phyloP scores from a whole-genome alignment of 2,329 filamentous ascomycete species.

The Ophiocordyceps unilateralis region DNA sequence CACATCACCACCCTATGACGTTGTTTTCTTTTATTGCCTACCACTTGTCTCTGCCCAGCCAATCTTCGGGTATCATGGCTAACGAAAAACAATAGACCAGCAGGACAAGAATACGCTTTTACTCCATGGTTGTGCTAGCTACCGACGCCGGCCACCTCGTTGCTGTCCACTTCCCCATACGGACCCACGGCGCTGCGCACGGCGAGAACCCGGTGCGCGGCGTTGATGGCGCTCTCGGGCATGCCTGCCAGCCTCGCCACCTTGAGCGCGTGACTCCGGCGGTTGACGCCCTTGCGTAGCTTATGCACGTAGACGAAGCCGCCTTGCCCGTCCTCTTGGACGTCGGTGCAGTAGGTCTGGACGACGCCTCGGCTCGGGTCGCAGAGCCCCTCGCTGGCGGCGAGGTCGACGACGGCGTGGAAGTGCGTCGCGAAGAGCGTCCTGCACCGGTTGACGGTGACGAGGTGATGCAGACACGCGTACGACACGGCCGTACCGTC shows the following conservation, averaged over 20 bases:
- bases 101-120: not conserved
- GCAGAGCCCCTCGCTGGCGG: constrained; percentile 29
- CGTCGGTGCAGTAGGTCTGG: constrained; percentile 75
- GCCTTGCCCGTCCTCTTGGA: constrained; percentile 52
- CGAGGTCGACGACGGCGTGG: constrained; percentile 67
- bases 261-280: constrained; percentile 78
- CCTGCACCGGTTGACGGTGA: constrained; percentile 58
- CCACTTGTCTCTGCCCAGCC: constrained; percentile 3
- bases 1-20: constrained; percentile 41
- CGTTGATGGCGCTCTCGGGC: constrained; percentile 51
- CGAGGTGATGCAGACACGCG: constrained; percentile 72
- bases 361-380: constrained; percentile 23
- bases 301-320: constrained; percentile 79
- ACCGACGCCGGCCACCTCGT: not conserved
- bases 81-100: constrained; percentile 11
- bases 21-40: no score
- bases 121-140: not conserved
- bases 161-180: not conserved
- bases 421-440: constrained; percentile 93
- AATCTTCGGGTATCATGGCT: constrained; percentile 19
- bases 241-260: constrained; percentile 79
- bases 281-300: constrained; percentile 66
- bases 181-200: constrained; percentile 1
- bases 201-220: constrained; percentile 44
- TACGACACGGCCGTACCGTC: constrained; percentile 84